Conservation (phyloP, 202 grass and related monocot genomes). For the Digitaria exilis region DNA sequence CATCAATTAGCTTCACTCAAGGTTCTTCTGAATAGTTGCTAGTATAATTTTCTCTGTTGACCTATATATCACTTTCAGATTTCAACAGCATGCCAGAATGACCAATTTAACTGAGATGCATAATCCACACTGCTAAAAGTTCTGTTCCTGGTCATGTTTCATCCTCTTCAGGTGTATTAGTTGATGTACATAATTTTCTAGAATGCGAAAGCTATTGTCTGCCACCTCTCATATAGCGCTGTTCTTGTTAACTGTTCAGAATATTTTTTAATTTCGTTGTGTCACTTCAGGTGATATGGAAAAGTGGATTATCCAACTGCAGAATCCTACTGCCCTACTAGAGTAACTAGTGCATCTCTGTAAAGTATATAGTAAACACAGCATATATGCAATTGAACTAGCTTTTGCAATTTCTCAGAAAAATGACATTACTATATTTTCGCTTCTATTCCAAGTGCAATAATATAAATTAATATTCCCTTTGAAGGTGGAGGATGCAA, state of each 20-base stretch:
- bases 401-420: conserved; percentile 31
- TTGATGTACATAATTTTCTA: conserved; percentile 24
- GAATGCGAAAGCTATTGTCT: conserved; percentile 17
- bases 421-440: conserved; percentile 9
- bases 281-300: not conserved
- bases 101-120: conserved; percentile 26
- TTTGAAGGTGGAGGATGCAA: conserved; percentile 95
- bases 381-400: conserved; percentile 16
- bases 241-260: conserved; percentile 23
- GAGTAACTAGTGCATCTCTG: conserved; percentile 16
- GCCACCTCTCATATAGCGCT: not conserved
- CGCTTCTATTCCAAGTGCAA: conserved; percentile 26
- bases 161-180: no score
- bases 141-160: not conserved
- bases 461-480: conserved; percentile 39
- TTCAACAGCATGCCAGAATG: conserved; percentile 13
- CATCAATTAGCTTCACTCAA: conserved; percentile 94
- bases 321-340: not conserved
- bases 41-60: conserved; percentile 16
- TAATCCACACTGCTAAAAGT: conserved; percentile 1
- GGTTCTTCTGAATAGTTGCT: conserved; percentile 55
- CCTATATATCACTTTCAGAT: conserved; percentile 32
- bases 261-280: conserved; percentile 17
- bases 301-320: not conserved
- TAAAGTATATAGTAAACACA: conserved; percentile 34